Conservation (phyloP, 345 rosid species). For the Psidium guajava region DNA sequence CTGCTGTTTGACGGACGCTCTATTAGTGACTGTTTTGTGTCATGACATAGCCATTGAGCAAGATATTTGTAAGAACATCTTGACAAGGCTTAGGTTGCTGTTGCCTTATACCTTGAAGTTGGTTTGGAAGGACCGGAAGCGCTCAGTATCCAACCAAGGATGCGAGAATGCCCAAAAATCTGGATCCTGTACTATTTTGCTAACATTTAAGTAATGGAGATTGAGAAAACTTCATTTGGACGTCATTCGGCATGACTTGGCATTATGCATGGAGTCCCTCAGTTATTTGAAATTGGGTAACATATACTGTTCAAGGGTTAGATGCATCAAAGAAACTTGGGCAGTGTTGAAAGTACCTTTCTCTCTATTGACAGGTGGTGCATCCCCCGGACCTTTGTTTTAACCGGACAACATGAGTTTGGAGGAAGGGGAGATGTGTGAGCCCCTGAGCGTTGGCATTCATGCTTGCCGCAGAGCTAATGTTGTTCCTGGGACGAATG, state of each 20-base stretch:
- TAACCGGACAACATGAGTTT: conserved; percentile 78
- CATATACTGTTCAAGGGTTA: background rate
- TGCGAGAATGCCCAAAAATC: too few relatives aligned
- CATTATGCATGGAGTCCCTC: background rate
- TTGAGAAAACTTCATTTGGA: background rate
- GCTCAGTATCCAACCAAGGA: too few relatives aligned
- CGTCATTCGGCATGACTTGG: background rate
- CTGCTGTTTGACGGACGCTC: background rate
- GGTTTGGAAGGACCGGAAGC: too few relatives aligned
- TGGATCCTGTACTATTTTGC: too few relatives aligned
- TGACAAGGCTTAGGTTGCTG: background rate
- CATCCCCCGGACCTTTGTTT: conserved; percentile 85
- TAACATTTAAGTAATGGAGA: background rate
- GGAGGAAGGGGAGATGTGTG: conserved; percentile 95
- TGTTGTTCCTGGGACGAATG: conserved; percentile 58
- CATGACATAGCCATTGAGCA: background rate
- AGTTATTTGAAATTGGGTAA: background rate
- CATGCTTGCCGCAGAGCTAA: conserved; percentile 82
- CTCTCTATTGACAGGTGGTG: conserved; percentile 42
- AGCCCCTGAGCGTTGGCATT: conserved; percentile 78
- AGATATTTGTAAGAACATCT: background rate
- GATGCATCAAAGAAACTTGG: background rate
- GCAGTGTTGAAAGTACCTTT: background rate
- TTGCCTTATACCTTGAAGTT: too few relatives aligned
- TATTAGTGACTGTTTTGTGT: background rate